These are phyloP conservation scores for Fusarium algeriense DNA, from an alignment of 2,329 filamentous ascomycete genomes.

Conservation along the genomic window DNA sequence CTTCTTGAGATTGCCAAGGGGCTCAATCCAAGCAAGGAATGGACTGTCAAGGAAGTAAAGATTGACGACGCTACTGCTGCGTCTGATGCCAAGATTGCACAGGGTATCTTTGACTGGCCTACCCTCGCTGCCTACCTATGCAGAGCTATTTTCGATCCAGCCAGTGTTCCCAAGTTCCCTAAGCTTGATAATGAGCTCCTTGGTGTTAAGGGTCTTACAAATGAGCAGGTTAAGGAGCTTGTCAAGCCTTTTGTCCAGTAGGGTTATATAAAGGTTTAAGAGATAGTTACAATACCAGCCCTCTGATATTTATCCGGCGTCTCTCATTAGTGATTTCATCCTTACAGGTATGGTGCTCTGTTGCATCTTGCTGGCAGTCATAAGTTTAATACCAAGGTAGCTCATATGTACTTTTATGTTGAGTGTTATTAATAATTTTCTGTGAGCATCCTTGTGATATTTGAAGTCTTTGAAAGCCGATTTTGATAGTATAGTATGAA, in stretches of 20 bases:
- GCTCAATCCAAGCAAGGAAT: slow-evolving; percentile 59
- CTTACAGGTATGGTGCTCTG: too few relatives aligned
- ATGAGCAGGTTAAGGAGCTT: slow-evolving; percentile 55
- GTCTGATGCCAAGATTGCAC: slow-evolving; percentile 49
- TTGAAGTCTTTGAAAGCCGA: too few relatives aligned
- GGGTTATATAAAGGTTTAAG: fast-evolving
- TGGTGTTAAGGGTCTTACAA: slow-evolving; percentile 57
- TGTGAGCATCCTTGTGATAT: too few relatives aligned
- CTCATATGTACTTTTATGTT: too few relatives aligned
- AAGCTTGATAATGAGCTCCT: slow-evolving; percentile 60
- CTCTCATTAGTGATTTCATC: too few relatives aligned
- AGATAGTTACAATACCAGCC: neutral
- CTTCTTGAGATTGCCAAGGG: slow-evolving; percentile 62
- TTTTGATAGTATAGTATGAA: fast-evolving
- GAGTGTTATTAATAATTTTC: too few relatives aligned
- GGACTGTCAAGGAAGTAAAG: slow-evolving; percentile 57
- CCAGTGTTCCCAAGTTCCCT: slow-evolving; percentile 51
- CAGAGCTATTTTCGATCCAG: slow-evolving; percentile 49
- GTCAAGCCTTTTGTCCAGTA: slow-evolving; percentile 41
- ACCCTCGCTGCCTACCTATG: slow-evolving; percentile 52
- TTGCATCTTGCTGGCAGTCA: too few relatives aligned
- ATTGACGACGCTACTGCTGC: slow-evolving; percentile 46
- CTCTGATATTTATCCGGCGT: neutral
- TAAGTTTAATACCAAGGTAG: neutral
- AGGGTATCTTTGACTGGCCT: slow-evolving; percentile 47